phyloP scores from a whole-genome alignment of 495 filamentous ascomycete genomes.

The Talaromyces stipitatus region DNA sequence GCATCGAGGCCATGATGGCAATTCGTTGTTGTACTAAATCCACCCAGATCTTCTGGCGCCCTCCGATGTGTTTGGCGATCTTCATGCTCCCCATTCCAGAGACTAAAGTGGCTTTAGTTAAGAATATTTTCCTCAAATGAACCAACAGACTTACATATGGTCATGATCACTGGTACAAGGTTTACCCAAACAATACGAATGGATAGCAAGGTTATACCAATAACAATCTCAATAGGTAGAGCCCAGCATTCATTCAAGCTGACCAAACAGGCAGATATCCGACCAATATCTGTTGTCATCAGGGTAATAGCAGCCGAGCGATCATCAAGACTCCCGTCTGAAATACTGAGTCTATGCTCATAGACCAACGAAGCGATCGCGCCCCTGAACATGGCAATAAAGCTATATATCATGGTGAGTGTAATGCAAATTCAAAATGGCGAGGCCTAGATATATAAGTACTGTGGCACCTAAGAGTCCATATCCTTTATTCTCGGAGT shows the following conservation, averaged over 20 bases:
- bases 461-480: slow-evolving; percentile 44
- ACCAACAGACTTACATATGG: slow-evolving; percentile 27
- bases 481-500: slow-evolving; percentile 36
- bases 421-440: slow-evolving; percentile 15
- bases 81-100: slow-evolving; percentile 15
- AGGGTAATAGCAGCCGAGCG: slow-evolving; percentile 41
- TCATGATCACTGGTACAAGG: slow-evolving; percentile 33
- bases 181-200: slow-evolving; percentile 38
- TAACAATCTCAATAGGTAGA: slow-evolving; percentile 39
- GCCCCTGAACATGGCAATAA: slow-evolving; percentile 54
- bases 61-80: slow-evolving; percentile 35
- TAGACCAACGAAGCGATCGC: slow-evolving; percentile 51
- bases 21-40: slow-evolving; percentile 48
- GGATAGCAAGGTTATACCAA: slow-evolving; percentile 46
- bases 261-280: slow-evolving; percentile 30
- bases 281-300: slow-evolving; percentile 50
- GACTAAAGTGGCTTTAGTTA: neutral
- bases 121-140: neutral
- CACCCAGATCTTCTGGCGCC: slow-evolving; percentile 43
- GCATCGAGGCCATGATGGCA: slow-evolving; percentile 42
- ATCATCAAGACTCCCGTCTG: slow-evolving; percentile 33
- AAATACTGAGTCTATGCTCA: slow-evolving; percentile 33
- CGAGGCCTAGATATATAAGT: slow-evolving; percentile 42
- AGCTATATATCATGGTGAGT: slow-evolving; percentile 2
- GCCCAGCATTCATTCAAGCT: slow-evolving; percentile 45